Percentiles rank a stretch among this genome's conserved stretches.
These are phyloP conservation scores for Aspergillus awamori DNA, from an alignment of 2,329 filamentous ascomycete genomes.

Conservation along the genomic window DNA sequence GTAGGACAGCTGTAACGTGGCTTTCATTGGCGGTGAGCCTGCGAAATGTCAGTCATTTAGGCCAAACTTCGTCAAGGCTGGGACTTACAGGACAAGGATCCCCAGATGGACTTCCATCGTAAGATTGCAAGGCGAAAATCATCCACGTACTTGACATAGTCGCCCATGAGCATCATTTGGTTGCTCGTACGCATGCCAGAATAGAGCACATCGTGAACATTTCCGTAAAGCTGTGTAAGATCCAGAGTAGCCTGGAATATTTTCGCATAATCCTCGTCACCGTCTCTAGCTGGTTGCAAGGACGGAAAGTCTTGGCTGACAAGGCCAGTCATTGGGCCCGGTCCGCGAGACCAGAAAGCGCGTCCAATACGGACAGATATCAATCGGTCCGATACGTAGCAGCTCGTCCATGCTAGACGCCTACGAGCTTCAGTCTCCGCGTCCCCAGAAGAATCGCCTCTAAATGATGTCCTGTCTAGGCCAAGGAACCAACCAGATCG, in stretches of 20 bases:
- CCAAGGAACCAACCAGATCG: slow-evolving; percentile 71
- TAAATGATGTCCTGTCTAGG: slow-evolving; percentile 69
- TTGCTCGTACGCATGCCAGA: slow-evolving; percentile 70
- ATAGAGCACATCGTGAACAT: slow-evolving; percentile 73
- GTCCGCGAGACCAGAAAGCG: slow-evolving; percentile 73
- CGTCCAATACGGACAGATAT: slow-evolving; percentile 72
- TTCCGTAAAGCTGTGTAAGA: slow-evolving; percentile 71
- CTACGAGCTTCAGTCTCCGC: slow-evolving; percentile 64
- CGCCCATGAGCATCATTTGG: slow-evolving; percentile 69
- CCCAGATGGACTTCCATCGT: slow-evolving; percentile 72
- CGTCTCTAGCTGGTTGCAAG: slow-evolving; percentile 59
- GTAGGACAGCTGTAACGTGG: slow-evolving; percentile 69
- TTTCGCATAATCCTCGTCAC: slow-evolving; percentile 67
- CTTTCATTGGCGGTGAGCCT: slow-evolving; percentile 67
- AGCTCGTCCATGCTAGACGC: slow-evolving; percentile 69
- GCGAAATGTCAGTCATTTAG: slow-evolving; percentile 18
- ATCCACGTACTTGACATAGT: slow-evolving; percentile 75
- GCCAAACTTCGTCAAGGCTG: neutral
- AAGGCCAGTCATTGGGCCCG: slow-evolving; percentile 66
- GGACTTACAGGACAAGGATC: slow-evolving; percentile 62
- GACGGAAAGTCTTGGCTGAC: slow-evolving; percentile 69
- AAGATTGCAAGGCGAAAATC: slow-evolving; percentile 71
- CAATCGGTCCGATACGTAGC: slow-evolving; percentile 68
- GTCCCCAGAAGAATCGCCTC: slow-evolving; percentile 61
- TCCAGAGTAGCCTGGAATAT: slow-evolving; percentile 73